Evolutionary conservation across 257 asterid species (phyloP).

Genomic region (Plantago elongata): DNA sequence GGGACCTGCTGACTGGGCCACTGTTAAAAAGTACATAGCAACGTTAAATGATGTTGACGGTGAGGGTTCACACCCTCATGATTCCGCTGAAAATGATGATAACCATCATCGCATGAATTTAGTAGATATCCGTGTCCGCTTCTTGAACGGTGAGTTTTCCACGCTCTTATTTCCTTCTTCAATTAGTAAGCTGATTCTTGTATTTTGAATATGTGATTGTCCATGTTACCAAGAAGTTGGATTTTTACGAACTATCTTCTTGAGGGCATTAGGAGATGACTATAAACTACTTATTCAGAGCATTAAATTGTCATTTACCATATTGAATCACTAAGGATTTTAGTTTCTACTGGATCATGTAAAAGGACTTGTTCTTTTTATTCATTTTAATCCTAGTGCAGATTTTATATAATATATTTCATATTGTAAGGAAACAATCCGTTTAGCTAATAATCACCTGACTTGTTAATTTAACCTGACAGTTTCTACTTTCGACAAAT

Average conservation of each 20-base stretch:
- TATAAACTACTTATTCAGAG: background rate
- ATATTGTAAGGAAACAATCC: background rate
- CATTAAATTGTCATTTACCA: conserved; percentile 4
- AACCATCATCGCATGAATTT: conserved; percentile 52
- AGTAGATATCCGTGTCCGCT: conserved; percentile 75
- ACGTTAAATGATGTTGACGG: conserved; percentile 65
- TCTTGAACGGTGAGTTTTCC: conserved; percentile 67
- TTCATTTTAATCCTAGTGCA: too few species aligned
- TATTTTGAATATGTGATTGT: background rate
- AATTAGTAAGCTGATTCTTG: conserved; percentile 11
- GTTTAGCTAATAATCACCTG: too few species aligned
- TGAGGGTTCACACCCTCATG: conserved; percentile 67
- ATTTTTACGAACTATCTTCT: conserved; percentile 13
- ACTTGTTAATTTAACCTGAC: too few species aligned
- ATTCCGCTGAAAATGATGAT: conserved; percentile 40
- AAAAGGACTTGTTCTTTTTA: background rate
- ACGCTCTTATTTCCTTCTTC: conserved; percentile 20
- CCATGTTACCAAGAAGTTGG: conserved; percentile 12
- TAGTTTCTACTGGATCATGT: conserved; percentile 7
- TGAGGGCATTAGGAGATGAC: background rate
- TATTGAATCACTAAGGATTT: conserved; percentile 3
- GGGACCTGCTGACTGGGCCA: conserved; percentile 94
- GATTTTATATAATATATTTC: too few species aligned
- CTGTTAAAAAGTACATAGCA: conserved; percentile 67
- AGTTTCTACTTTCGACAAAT: too few species aligned